Percentiles rank a stretch among this genome's conserved stretches.
These are phyloP conservation scores for Trichocladium uniseriatum DNA, from an alignment of 495 filamentous ascomycete genomes.

Conservation along the genomic window DNA sequence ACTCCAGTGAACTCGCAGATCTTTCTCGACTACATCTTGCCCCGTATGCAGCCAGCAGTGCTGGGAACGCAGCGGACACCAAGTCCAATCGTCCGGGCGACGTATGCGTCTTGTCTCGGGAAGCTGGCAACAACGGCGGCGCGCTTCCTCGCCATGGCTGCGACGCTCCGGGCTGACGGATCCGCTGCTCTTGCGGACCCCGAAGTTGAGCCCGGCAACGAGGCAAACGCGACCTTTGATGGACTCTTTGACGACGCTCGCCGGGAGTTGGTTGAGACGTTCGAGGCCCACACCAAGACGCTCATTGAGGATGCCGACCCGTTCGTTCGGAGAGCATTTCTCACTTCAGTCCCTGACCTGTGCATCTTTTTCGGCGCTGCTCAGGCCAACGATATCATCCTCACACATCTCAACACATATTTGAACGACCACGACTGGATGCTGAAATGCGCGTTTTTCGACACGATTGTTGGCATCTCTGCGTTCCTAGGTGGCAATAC, in stretches of 20 bases:
- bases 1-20: slow-evolving; percentile 93
- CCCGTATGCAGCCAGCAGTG: slow-evolving; percentile 65
- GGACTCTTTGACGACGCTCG: slow-evolving; percentile 76
- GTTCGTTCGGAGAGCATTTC: slow-evolving; percentile 83
- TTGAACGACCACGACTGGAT: slow-evolving; percentile 96
- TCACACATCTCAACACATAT: slow-evolving; percentile 95
- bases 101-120: slow-evolving; percentile 87
- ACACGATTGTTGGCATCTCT: slow-evolving; percentile 87
- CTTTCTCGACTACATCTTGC: slow-evolving; percentile 91
- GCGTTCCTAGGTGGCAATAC: slow-evolving; percentile 79
- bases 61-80: slow-evolving; percentile 46
- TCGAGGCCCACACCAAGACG: slow-evolving; percentile 80
- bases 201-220: slow-evolving; percentile 63
- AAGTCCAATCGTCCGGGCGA: slow-evolving; percentile 66
- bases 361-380: slow-evolving; percentile 91
- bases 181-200: slow-evolving; percentile 69
- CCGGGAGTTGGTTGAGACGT: slow-evolving; percentile 63
- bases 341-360: slow-evolving; percentile 84
- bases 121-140: slow-evolving; percentile 84
- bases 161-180: slow-evolving; percentile 75
- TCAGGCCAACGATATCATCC: slow-evolving; percentile 84
- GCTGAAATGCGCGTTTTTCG: slow-evolving; percentile 92
- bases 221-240: slow-evolving; percentile 54
- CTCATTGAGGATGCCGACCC: slow-evolving; percentile 80
- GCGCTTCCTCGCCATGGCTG: slow-evolving; percentile 81